Evolutionary conservation across 805 yeast species (phyloP).

Genomic region (Ogataea thermomethanolica): DNA sequence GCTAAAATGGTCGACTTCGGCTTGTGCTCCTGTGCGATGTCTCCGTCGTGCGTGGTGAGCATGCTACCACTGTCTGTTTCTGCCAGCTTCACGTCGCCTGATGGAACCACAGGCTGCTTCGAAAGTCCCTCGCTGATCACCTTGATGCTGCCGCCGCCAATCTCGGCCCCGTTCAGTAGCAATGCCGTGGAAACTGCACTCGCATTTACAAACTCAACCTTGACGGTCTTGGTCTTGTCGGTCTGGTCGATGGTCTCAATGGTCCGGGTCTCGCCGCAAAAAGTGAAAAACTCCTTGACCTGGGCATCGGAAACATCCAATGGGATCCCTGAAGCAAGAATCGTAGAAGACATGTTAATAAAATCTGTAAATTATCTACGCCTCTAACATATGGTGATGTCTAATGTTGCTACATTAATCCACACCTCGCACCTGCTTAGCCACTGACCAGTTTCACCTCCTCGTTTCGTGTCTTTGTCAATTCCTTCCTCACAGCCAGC

Average conservation of each 20-base stretch:
- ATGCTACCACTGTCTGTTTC: conserved; percentile 10
- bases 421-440: conserved; percentile 9
- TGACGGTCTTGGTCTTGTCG: conserved; percentile 37
- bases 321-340: conserved; percentile 58
- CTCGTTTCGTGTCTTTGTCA: conserved; percentile 35
- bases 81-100: neutral
- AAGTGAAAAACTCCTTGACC: conserved; percentile 64
- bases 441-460: conserved; percentile 10
- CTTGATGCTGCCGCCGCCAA: conserved; percentile 53
- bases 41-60: conserved; percentile 33
- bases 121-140: conserved; percentile 37
- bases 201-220: conserved; percentile 51
- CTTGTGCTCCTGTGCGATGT: conserved; percentile 69
- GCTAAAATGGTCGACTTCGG: conserved; percentile 76
- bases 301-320: conserved; percentile 45
- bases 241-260: conserved; percentile 32
- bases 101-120: conserved; percentile 21
- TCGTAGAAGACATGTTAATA: conserved; percentile 32
- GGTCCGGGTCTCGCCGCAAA: conserved; percentile 58
- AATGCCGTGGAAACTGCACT: conserved; percentile 71
- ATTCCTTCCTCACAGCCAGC: conserved; percentile 83
- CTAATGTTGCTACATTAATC: neutral
- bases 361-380: neutral
- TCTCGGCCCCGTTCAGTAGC: conserved; percentile 68
- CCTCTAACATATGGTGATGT: neutral